Conservation (phyloP, 2,329 filamentous ascomycete species). For the Fusarium sp. region DNA sequence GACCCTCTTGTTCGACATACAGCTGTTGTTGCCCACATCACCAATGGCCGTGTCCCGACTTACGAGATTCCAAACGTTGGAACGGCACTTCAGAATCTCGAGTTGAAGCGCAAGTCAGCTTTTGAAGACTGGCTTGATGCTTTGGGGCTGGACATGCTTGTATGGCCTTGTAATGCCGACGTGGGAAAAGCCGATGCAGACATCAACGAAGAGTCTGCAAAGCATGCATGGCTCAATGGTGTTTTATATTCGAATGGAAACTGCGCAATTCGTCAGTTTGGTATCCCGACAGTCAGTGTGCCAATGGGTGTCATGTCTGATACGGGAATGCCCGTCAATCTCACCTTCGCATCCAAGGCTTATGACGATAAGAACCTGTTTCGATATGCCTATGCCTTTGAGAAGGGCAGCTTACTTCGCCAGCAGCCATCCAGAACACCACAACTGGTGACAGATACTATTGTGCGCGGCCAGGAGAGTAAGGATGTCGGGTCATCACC, state of each 20-base stretch:
- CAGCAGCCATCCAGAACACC: background rate
- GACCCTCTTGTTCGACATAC: constrained; percentile 2
- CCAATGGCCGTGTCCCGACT: background rate
- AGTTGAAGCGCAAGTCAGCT: background rate
- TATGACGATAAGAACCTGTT: constrained; percentile 1
- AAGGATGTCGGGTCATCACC: background rate
- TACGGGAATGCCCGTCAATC: background rate
- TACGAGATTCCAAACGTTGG: background rate
- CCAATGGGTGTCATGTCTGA: constrained; percentile 2
- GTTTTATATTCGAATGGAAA: background rate
- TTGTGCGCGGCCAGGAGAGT: background rate
- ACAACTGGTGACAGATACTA: background rate
- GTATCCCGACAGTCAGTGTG: background rate
- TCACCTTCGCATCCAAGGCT: background rate
- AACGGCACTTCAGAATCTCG: background rate
- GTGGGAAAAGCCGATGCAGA: background rate
- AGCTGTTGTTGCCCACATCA: background rate
- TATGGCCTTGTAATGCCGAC: background rate
- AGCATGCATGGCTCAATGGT: background rate
- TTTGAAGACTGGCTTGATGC: background rate
- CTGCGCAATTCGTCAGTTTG: background rate
- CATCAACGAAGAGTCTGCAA: background rate
- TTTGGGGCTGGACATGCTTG: background rate
- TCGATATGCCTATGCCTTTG: background rate
- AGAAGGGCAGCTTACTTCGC: background rate